Evolutionary conservation across 2,329 filamentous ascomycete genomes (phyloP), one percentile per base, ranked within the genome.

Genomic region (Paraphaeosphaeria sporulosa): DNA sequence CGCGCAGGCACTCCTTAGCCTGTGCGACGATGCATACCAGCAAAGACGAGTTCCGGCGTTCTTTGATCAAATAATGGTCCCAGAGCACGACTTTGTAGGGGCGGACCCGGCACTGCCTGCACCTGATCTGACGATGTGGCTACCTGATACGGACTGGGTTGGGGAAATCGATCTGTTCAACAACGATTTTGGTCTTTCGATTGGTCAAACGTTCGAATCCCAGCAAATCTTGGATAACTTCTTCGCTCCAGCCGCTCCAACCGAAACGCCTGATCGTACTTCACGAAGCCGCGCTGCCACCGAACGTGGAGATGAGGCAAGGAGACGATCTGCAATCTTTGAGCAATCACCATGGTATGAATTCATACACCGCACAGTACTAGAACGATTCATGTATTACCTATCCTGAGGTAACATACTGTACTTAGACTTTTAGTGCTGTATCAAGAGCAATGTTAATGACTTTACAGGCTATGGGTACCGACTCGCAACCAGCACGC

Each of bases 401-500:
- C n/a, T n/a, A n/a, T n/a, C n/a, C n/a, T n/a, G n/a, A n/a, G n/a
- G n/a, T n/a, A n/a, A n/a, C 25, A 27, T 6, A 27, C 6, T 6
- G 25, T 27, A 27, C 25, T 27, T 27, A 27, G 25, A 27, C 6
- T 27, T 27, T 27, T 27, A 6, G 25, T 27, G 3, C 25, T 27
- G 6, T 27, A 4, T 27, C 17, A 57, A 8, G 27, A 5, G 17
- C 23, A 15, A 17, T 50, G 12, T 36, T 51, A 4, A 36, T 13
- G 47, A 25, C 64, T 58, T 2, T 58, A 40, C 19, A 72, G 70
- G 71, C 63, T 72, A 1, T 75, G 70, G 71, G 59, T 66, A 9
- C 72, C 73, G 1, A 65, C 69, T 32, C 64, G 63, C 1, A 71
- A 72, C n/a, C 69, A 71, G 13, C 61, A 72, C 44, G 68, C 71